These are phyloP conservation scores for Ophiostoma piceae DNA, from an alignment of 2,329 filamentous ascomycete species.

Conservation along the genomic window DNA sequence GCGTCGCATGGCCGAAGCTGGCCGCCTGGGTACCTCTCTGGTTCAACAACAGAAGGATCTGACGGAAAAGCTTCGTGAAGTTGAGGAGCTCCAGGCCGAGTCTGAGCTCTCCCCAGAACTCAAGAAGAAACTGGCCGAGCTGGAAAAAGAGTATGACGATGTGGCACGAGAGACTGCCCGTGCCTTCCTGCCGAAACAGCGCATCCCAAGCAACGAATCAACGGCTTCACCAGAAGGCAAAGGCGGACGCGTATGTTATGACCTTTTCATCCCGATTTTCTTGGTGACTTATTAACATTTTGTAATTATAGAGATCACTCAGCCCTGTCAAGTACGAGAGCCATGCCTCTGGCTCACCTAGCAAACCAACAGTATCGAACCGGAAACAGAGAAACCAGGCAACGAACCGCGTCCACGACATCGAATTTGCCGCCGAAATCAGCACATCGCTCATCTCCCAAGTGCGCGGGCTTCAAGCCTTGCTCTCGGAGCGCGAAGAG, in stretches of 20 bases:
- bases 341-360: slow-evolving; percentile 78
- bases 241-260: slow-evolving; percentile 47
- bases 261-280: not conserved
- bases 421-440: slow-evolving; percentile 97
- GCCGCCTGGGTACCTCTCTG: slow-evolving; percentile 79
- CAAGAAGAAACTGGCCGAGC: slow-evolving; percentile 72
- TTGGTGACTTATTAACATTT: slow-evolving; percentile 11
- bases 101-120: slow-evolving; percentile 77
- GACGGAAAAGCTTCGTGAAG: slow-evolving; percentile 73
- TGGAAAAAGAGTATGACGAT: slow-evolving; percentile 94
- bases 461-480: slow-evolving; percentile 79
- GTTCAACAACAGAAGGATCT: slow-evolving; percentile 83
- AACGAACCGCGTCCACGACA: slow-evolving; percentile 82
- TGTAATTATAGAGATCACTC: slow-evolving; percentile 53
- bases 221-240: slow-evolving; percentile 49
- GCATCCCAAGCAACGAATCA: slow-evolving; percentile 65
- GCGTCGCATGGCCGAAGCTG: slow-evolving; percentile 83
- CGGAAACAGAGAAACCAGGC: slow-evolving; percentile 88
- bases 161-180: slow-evolving; percentile 84
- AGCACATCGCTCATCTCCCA: slow-evolving; percentile 92
- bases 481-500: slow-evolving; percentile 84
- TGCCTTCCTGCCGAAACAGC: slow-evolving; percentile 79
- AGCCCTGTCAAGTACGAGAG: slow-evolving; percentile 76
- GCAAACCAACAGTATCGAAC: slow-evolving; percentile 81
- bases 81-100: slow-evolving; percentile 71